Evolutionary conservation across 371 early-diverging fungal species (phyloP).

Genomic region (Quaeritorhiza haematococci): DNA sequence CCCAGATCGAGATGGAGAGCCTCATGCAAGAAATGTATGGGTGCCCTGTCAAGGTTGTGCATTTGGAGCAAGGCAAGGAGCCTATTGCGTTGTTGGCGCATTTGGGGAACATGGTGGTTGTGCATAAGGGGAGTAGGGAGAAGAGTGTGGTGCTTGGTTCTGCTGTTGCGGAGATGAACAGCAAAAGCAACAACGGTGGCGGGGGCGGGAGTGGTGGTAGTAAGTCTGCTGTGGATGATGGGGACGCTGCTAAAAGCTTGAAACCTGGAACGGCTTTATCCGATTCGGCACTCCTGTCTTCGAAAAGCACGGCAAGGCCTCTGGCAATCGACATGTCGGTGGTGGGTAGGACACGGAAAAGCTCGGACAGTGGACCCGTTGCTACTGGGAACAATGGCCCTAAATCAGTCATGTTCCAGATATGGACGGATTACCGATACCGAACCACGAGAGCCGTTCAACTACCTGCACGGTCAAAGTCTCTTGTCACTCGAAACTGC

Average conservation of each 20-base stretch:
- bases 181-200: no score
- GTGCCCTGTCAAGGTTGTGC: constrained; percentile 30
- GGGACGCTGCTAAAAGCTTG: neutral
- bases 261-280: no score
- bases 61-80: constrained; percentile 35
- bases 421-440: constrained; percentile 33
- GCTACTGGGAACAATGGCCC: neutral
- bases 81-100: constrained; percentile 40
- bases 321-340: neutral
- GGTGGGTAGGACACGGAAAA: neutral
- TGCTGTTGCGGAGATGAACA: no score
- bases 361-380: neutral
- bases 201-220: no score
- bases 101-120: constrained; percentile 27
- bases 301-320: no score
- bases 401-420: constrained; percentile 26
- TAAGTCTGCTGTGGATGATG: neutral
- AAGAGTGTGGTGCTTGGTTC: neutral
- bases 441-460: constrained; percentile 34
- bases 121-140: constrained; percentile 14
- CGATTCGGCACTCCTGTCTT: no score
- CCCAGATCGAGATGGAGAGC: constrained; percentile 36
- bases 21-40: constrained; percentile 36
- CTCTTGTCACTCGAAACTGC: constrained; percentile 36
- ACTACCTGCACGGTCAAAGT: constrained; percentile 10